Percentiles rank a stretch among this genome's conserved stretches.
Evolutionary conservation across 208 protist species (phyloP).

Genomic region (Trichomonas tenax): DNA sequence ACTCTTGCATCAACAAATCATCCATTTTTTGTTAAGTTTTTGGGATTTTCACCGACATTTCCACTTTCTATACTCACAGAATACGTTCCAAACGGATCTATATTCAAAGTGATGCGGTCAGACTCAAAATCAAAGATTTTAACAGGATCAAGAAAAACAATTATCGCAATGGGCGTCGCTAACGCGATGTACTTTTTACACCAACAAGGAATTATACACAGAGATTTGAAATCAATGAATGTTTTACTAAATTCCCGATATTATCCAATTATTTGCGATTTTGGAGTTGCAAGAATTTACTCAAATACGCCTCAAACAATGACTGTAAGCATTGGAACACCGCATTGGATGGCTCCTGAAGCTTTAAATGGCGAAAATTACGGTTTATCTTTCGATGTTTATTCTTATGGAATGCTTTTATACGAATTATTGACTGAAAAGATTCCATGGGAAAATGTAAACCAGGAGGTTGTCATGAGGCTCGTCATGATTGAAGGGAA

Average conservation of each 20-base stretch:
- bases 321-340: not conserved
- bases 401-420: not conserved
- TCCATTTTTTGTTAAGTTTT: not conserved
- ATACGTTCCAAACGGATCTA: not conserved
- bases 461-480: not conserved
- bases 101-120: not conserved
- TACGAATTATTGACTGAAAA: not conserved
- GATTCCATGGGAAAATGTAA: not conserved
- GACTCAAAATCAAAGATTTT: not conserved
- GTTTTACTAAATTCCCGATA: not conserved
- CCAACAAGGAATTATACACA: not conserved
- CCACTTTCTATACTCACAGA: not conserved
- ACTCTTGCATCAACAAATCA: not conserved
- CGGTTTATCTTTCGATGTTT: not conserved
- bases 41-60: not conserved
- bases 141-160: not conserved
- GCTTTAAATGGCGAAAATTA: not conserved
- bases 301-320: not conserved
- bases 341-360: constrained; percentile 23
- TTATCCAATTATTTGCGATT: not conserved
- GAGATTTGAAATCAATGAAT: constrained; percentile 5
- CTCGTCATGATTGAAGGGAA: not conserved
- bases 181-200: not conserved
- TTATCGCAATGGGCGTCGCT: not conserved
- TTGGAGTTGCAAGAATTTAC: not conserved